Conservation (phyloP, 257 asterid genomes). For the Lantana camara region DNA sequence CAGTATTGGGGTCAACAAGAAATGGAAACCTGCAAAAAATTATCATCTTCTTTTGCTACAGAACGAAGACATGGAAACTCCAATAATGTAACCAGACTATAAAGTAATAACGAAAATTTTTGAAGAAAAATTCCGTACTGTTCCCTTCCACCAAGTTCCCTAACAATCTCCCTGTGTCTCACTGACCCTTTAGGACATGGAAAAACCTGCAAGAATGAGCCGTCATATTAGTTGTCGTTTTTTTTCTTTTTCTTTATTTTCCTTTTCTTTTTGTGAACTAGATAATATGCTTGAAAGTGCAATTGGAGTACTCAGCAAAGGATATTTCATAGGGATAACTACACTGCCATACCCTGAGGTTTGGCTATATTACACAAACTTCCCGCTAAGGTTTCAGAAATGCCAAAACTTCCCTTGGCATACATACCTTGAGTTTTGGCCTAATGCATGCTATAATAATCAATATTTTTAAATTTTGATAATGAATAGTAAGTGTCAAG, state of each 20-base stretch:
- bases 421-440: no score
- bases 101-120: not conserved
- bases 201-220: constrained; percentile 59
- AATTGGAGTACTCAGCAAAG: constrained; percentile 6
- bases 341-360: no score
- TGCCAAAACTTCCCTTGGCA: no score
- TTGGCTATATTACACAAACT: no score
- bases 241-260: no score
- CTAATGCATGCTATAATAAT: no score
- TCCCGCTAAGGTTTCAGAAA: no score
- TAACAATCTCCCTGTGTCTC: constrained; percentile 66
- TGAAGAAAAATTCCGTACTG: constrained; percentile 47
- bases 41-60: constrained; percentile 2
- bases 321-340: no score
- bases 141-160: constrained; percentile 68
- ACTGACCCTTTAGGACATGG: constrained; percentile 86
- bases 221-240: no score
- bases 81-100: constrained; percentile 3
- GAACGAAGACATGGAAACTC: constrained; percentile 19
- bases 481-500: no score
- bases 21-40: constrained; percentile 68
- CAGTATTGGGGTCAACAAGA: constrained; percentile 73
- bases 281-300: not conserved
- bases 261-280: not conserved
- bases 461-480: no score